Base-by-base conservation (phyloP, 1,284 basidiomycete species). In the Trichosporon faecale region DNA sequence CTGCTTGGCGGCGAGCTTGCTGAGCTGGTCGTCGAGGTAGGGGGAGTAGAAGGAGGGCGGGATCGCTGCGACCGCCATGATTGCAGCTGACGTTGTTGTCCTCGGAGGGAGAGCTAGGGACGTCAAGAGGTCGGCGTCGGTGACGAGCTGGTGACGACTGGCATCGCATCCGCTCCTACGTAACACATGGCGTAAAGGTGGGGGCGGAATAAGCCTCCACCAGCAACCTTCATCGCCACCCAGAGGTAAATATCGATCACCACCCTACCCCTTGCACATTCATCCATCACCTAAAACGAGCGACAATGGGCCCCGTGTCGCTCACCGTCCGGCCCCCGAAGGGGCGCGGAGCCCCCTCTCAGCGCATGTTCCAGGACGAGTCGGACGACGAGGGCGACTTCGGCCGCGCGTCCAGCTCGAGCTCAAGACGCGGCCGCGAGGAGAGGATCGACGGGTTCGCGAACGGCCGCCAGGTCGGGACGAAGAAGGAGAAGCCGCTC, bases 1-100 rank as follows among this genome's bases (percentile, higher is more conserved):
- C 5, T 91, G 91, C 80, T 95, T 95, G 11, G 91, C 87, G 74
- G 92, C 88, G 73, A 96, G 94, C 86, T 95, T 94, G 69, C 89
- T 86, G 9, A 92, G 91, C 77, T 88, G 89, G 75, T 96, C 93
- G 74, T 95, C 91, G 74, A 99, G 89, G 85, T 92, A 96, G 8
- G 88, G 82, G 18, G 82, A 82, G 83, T 92, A 95, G 73, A 92
- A 92, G 67, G 96, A 90, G 68, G 94, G 89, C 76, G 94, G 88
- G 11, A 93, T 78, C 2, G 76, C 76, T 65, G 71, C 73, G 37
- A 71, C 73, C 11, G 75, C 71, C 77, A 80, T 82, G 60, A 21
- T 70, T 61, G 57, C 57, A 25, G 52, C 52, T 25, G 57, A 33
- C 66, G 49, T 18, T 57, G 29, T 14, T 37, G 18, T 27, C n/a